Evolutionary conservation across 2,329 filamentous ascomycete species (phyloP).

Genomic region (Diaporthe eres): DNA sequence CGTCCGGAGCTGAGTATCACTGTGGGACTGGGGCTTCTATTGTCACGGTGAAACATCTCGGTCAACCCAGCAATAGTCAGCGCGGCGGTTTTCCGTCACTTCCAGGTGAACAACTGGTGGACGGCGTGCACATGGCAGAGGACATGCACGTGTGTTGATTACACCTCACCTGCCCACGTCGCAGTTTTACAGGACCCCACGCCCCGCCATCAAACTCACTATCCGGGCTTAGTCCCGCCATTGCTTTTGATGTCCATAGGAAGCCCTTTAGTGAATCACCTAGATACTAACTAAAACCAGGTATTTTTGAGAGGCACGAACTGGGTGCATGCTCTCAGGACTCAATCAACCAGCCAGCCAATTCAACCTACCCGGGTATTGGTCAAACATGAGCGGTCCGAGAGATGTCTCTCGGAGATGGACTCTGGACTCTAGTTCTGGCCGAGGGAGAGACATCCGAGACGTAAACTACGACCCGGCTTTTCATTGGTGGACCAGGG

Average conservation of each 20-base stretch:
- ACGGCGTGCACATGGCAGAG: conserved; percentile 3
- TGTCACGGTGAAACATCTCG: neutral
- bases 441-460: conserved; percentile 6
- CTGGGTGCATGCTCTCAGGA: neutral
- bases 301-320: neutral
- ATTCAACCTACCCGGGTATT: neutral
- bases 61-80: neutral
- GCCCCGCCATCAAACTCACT: neutral
- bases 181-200: neutral
- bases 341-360: neutral
- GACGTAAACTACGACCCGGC: neutral
- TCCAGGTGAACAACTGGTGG: neutral
- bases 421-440: neutral
- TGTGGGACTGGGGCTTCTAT: neutral
- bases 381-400: neutral
- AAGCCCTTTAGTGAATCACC: neutral
- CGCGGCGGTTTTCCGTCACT: neutral
- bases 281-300: neutral
- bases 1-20: conserved; percentile 9
- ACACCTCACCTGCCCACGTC: neutral
- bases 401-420: conserved; percentile 1
- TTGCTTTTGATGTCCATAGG: neutral
- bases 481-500: conserved; percentile 2
- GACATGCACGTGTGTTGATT: neutral
- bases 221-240: neutral